Evolutionary conservation across 2,329 filamentous ascomycete species (phyloP), one percentile per base, ranked within the genome.

Genomic region (Conoideocrella luteorostrata): DNA sequence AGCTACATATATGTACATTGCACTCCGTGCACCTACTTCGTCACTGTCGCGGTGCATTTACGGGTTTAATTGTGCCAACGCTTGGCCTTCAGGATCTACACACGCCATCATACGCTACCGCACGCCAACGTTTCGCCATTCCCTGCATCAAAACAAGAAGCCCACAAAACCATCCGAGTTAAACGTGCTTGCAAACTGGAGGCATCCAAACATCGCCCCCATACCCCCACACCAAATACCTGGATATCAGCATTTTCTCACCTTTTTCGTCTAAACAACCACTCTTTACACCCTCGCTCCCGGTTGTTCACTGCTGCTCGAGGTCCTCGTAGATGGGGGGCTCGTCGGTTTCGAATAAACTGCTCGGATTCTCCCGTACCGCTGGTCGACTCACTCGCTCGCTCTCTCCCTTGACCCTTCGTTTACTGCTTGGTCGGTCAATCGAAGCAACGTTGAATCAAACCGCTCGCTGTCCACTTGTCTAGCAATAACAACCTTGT

Each of bases 101-200:
- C 3, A 33, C 37, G 41, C 36, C 17, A 41, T 28, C 32, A n/a
- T n/a, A n/a, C n/a, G n/a, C n/a, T n/a, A n/a, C n/a, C n/a, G n/a
- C 13, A 36, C 40, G 29, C 32, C 30, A 32, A 33, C 26, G 41
- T 37, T 40, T 41, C 41, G 41, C 17, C 30, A 17, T 34, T 29
- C 35, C 35, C 30, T 38, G 17, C 29, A 23, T 28, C 34, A 39
- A 29, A 39, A 37, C 44, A 39, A 11, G 39, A n/a, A 32, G 7
- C 4, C 32, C 39, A 26, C 39, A 41, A 26, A 35, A 41, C 23
- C 15, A 21, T n/a, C n/a, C n/a, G n/a, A n/a, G n/a, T n/a, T n/a
- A n/a, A n/a, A n/a, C n/a, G n/a, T n/a, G n/a, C n/a, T n/a, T n/a
- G n/a, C n/a, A n/a, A n/a, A n/a, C n/a, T n/a, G n/a, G n/a, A n/a